Conservation (phyloP, 2,329 filamentous ascomycete genomes). For the Colletotrichum australisinense region DNA sequence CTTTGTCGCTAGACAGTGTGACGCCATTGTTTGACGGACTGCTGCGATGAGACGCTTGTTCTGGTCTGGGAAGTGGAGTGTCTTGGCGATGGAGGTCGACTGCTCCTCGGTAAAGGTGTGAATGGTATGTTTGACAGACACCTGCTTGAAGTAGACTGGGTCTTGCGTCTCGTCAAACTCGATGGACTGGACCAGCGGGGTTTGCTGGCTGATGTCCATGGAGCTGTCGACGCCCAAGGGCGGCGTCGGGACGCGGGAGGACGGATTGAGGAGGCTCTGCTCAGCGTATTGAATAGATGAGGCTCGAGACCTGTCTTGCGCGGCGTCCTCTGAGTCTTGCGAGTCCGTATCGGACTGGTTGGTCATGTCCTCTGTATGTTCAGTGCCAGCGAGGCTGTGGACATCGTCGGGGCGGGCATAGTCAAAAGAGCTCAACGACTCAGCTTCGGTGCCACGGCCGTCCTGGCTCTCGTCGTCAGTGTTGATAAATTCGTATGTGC, state of each 20-base stretch:
- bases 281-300: constrained; percentile 62
- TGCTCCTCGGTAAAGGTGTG: constrained; percentile 54
- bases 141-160: constrained; percentile 47
- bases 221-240: constrained; percentile 33
- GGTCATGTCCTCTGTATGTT: constrained; percentile 53
- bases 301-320: constrained; percentile 41
- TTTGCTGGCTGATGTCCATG: constrained; percentile 36
- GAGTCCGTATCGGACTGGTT: constrained; percentile 31
- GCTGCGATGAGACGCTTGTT: constrained; percentile 53
- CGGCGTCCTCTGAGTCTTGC: constrained; percentile 35
- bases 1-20: constrained; percentile 54
- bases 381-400: constrained; percentile 62
- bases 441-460: constrained; percentile 58
- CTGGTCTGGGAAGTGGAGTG: constrained; percentile 44
- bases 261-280: constrained; percentile 58
- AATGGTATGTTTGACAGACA: constrained; percentile 60
- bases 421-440: constrained; percentile 63
- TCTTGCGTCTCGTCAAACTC: constrained; percentile 56
- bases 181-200: constrained; percentile 49
- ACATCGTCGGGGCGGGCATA: constrained; percentile 62
- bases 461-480: constrained; percentile 67
- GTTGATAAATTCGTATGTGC: constrained; percentile 67
- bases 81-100: constrained; percentile 47
- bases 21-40: constrained; percentile 62
- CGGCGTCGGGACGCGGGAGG: constrained; percentile 36